Evolutionary conservation across 2,329 filamentous ascomycete genomes (phyloP), one percentile per base, ranked within the genome.

Genomic region (Knoxdaviesia capensis): DNA sequence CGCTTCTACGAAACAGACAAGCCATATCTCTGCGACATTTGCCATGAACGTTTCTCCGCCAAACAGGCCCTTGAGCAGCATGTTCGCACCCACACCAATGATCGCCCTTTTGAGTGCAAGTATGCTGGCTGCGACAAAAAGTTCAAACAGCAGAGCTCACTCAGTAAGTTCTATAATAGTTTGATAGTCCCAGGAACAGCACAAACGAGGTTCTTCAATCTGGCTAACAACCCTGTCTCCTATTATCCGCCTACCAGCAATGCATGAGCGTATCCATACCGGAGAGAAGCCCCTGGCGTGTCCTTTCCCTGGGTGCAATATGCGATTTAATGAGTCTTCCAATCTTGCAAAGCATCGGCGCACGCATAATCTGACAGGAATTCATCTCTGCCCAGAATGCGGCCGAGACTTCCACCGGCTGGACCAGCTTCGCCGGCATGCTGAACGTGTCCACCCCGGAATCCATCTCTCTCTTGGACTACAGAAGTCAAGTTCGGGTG

Each of bases 41-140:
- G 77, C 49, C 60, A 63, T 7, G 60, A 70, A 44, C 60, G 61
- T 3, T 74, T 81, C 50, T 80, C 77, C 1, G 76, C 76, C 2
- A 71, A 75, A 49, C 77, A 81, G 53, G 73, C 78, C 1, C 63
- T 81, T 6, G 69, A 73, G 36, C 77, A 80, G 52, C 78, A 83
- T 49, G 64, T 71, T 52, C 68, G 75, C 11, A 78, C 71, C 2
- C 78, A 83, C 50, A 77, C 74, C 0, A 72, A 74, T 35, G 68
- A 73, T 46, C 77, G 71, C 47, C 76, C 77, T 30, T 77, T 73
- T 56, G 58, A 64, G 36, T 82, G 77, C 52, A 53, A 58, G 7
- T 54, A 53, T 30, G 50, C 54, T 4, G 63, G 62, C 34, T 78
- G 74, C 48, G 57, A 54, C 28, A 74, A 74, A 51, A 60, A 62